A percentile compares a stretch with the other conserved stretches of the same genome.
These are phyloP conservation scores for Dianthus caryophyllus DNA, from an alignment of 148 eudicot genomes.

Conservation along the genomic window DNA sequence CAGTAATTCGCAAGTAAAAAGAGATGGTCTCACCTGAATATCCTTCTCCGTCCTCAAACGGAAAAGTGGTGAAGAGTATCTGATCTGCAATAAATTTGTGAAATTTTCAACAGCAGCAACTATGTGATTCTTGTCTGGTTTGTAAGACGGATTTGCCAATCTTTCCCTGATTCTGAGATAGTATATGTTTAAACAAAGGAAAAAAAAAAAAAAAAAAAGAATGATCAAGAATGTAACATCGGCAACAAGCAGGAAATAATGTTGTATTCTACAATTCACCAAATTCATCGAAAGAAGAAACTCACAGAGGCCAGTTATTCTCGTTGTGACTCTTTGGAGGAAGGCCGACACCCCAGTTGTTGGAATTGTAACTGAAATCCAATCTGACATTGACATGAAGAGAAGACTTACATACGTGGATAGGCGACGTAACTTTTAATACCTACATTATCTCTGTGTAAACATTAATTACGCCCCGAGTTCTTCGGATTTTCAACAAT, in stretches of 20 bases:
- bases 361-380: conserved; percentile 80
- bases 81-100: conserved; percentile 51
- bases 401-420: conserved; percentile 11
- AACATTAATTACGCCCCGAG: background rate
- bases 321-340: conserved; percentile 84
- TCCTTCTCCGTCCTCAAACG: conserved; percentile 65
- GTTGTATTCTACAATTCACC: background rate
- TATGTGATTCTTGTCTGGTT: conserved; percentile 75
- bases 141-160: conserved; percentile 74
- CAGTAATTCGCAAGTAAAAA: background rate
- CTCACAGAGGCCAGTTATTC: conserved; percentile 85
- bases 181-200: conserved; percentile 6
- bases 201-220: background rate
- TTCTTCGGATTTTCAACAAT: no score
- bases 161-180: conserved; percentile 68
- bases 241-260: background rate
- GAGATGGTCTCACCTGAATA: conserved; percentile 54
- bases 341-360: conserved; percentile 98
- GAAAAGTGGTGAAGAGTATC: conserved; percentile 95
- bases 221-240: background rate
- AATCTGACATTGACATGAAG: conserved; percentile 45
- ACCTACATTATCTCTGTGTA: background rate
- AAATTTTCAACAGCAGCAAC: conserved; percentile 72
- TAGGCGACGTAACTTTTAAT: background rate
- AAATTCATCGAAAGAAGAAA: conserved; percentile 13